Evolutionary conservation across 768 basidiomycete genomes (phyloP), one percentile per base, ranked within the genome.

Genomic region (Podaxis carcinomalis): DNA sequence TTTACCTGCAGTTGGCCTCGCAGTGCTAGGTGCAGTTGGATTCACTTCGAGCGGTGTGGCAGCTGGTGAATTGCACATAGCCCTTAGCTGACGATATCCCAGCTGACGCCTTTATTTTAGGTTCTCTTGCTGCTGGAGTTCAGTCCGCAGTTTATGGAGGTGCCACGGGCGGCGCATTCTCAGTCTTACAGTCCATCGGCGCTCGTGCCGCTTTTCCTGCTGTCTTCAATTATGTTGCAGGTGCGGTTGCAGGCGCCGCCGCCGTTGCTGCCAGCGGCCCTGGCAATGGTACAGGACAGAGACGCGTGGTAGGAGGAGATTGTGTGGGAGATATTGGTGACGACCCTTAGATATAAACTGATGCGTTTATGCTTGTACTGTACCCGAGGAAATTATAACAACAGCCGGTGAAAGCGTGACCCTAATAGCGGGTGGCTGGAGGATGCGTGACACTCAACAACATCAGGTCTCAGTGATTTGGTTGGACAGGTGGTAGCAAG

Each of bases 161-260:
- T 10, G 63, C 65, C 9, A 70, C 67, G 2, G 54, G 59, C 1
- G 69, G 69, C 0, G 21, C 64, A 7, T 70, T 70, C 21, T 68
- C 69, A 2, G 28, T 65, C 35, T 65, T 65, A n/a, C 68, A 70
- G 25, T 50, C 62, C 4, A 51, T 68, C 10, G 69, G 67, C 4
- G 68, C 69, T 3, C 64, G 59, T 14, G 64, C 62, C 3, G 67
- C 51, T 11, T 37, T 63, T 36, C 63, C 63, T 5, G 49, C 42
- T 10, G 23, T 39, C 16, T 25, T 25, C 2, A 19, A 44, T 2
- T n/a, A 37, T 23, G 46, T 56, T 13, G 37, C 51, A 14, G 53
- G 51, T 1, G 44, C 11, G 13, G 19, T 35, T 49, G 60, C 46
- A 28, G 42, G 27, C 6, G 27, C 37, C 4, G 51, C 51, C 27